Evolutionary conservation across 2,329 filamentous ascomycete species (phyloP).

Genomic region (Sporothrix sp.): DNA sequence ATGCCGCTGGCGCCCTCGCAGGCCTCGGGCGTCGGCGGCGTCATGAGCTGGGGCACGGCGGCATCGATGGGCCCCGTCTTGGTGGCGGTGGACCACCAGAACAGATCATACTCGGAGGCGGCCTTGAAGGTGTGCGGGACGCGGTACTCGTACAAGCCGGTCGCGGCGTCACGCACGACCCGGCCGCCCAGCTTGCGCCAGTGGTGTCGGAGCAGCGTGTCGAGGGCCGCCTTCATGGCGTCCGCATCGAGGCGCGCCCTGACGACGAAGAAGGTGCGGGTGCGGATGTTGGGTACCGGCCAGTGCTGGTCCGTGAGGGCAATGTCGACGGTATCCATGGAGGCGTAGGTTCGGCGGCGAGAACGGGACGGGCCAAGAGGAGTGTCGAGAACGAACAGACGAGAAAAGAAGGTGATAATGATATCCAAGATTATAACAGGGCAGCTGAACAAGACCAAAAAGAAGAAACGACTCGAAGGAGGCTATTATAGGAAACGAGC

Average conservation of each 20-base stretch:
- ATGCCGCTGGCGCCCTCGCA: neutral
- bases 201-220: conserved; percentile 8
- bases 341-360: too few species aligned
- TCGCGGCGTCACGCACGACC: neutral
- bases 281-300: conserved; percentile 6
- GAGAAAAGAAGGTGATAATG: too few species aligned
- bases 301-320: neutral
- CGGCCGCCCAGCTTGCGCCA: conserved; percentile 12
- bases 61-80: neutral
- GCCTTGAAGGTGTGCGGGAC: neutral
- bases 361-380: too few species aligned
- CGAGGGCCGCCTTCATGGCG: neutral
- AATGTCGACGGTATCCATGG: neutral
- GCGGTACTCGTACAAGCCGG: neutral
- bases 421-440: too few species aligned
- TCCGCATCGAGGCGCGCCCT: conserved; percentile 1
- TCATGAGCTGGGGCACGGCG: neutral
- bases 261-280: conserved; percentile 7
- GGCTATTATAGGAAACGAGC: too few species aligned
- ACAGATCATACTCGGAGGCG: neutral
- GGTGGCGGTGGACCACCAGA: neutral
- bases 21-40: neutral
- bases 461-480: too few species aligned
- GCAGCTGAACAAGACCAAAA: too few species aligned
- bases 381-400: too few species aligned